Evolutionary conservation across 176 grass and related monocot species (phyloP), one percentile per base, ranked within the genome.

Genomic region (Paspalum vaginatum): DNA sequence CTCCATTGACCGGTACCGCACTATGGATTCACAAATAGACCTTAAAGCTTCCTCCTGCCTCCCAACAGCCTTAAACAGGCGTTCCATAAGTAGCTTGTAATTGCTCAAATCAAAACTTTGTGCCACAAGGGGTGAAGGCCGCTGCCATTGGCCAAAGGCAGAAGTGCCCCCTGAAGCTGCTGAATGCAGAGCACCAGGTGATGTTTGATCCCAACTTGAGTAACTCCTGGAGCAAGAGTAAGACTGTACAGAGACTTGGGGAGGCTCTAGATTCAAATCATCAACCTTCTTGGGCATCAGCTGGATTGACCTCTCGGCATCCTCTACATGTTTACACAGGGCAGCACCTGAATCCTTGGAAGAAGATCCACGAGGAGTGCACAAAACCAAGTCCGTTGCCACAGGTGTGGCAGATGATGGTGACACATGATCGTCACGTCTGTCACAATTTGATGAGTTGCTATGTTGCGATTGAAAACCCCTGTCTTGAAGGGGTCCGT

Each of bases 21-120:
- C 78, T 55, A 99, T 81, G 59, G 83, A 84, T 69, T 65, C 48
- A 68, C 84, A 89, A 21, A 99, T 89, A 68, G 80, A 66, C 53
- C 86, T 86, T 54, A 89, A 70, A 12, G 92, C 96, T 89, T 93
- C 96, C 72, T 95, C 96, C 71, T 99, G 97, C 73, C 90, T 86
- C 43, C 90, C 91, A 67, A 99, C 91, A 17, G 77, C 85, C 79
- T 93, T 85, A 63, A 91, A 84, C 75, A 99, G 76, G 65, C n/a
- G 67, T 67, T 84, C 80, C 38, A 82, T 76, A 53, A 91, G 86
- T 59, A 79, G 53, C 76, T 99, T 99, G 79, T 96, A 96, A 89
- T 91, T 80, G 62, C 82, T 79, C 73, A 85, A 50, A 75, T 95
- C 90, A 84, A 59, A 63, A 20, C 65, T 82, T 80, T 86, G 86